A percentile compares a stretch with the other conserved stretches of the same genome.
phyloP scores from a whole-genome alignment of 176 grass and related monocot genomes.

The Triticum dicoccoides region DNA sequence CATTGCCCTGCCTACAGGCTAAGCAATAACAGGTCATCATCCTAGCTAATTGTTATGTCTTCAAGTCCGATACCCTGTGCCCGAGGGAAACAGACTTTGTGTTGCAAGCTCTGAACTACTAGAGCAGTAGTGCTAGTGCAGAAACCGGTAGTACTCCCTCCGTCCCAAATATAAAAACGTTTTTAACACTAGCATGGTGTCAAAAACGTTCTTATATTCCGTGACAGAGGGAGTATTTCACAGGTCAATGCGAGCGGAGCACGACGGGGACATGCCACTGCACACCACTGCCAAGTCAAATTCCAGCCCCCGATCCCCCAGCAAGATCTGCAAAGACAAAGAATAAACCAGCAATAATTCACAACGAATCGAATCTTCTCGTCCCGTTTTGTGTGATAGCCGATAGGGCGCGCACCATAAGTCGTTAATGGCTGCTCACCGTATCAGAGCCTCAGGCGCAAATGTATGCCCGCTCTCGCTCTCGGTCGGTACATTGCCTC shows the following conservation, averaged over 20 bases:
- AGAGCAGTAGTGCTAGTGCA: no score
- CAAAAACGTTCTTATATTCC: no score
- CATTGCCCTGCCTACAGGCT: not conserved
- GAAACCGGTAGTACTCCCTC: not conserved
- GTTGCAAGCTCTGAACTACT: not conserved
- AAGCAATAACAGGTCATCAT: not conserved
- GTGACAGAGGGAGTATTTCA: no score
- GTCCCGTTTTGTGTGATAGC: not conserved
- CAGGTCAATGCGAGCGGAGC: no score
- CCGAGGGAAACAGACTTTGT: constrained; percentile 24
- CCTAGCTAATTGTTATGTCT: no score
- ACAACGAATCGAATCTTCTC: not conserved
- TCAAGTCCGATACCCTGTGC: not conserved
- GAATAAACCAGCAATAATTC: not conserved
- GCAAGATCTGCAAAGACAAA: not conserved
- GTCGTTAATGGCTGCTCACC: no score
- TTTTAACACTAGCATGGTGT: no score
- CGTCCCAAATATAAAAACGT: no score
- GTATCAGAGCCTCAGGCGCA: not conserved
- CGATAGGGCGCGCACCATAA: not conserved
- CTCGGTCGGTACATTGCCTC: not conserved
- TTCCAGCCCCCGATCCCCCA: no score
- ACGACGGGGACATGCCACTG: not conserved
- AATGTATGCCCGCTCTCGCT: no score
- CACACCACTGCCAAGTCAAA: not conserved